These are phyloP conservation scores for Penicillium herquei DNA, from an alignment of 495 filamentous ascomycete genomes.

Conservation along the genomic window DNA sequence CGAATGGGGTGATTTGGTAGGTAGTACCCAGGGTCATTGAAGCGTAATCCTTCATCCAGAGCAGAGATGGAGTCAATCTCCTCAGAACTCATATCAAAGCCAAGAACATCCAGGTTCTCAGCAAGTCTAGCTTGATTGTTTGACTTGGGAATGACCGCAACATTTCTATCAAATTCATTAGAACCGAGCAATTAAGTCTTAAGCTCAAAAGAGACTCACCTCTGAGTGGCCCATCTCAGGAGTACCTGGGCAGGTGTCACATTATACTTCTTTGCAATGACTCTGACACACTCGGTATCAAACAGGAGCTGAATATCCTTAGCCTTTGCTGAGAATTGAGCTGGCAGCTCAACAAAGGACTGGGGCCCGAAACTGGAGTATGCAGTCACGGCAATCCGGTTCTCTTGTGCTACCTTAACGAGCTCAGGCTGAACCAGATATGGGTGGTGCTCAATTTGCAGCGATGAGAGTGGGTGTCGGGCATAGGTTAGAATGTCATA, in stretches of 20 bases:
- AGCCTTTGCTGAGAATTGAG: slow-evolving; percentile 48
- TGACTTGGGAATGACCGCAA: slow-evolving; percentile 89
- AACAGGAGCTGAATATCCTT: slow-evolving; percentile 62
- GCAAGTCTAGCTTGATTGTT: slow-evolving; percentile 55
- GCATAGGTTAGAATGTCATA: slow-evolving; percentile 82
- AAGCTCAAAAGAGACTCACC: not conserved
- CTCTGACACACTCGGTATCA: slow-evolving; percentile 60
- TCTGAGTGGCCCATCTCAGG: slow-evolving; percentile 85
- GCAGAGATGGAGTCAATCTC: slow-evolving; percentile 65
- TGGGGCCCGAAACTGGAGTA: slow-evolving; percentile 86
- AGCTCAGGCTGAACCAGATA: slow-evolving; percentile 79
- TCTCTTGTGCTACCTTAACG: slow-evolving; percentile 61
- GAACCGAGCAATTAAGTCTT: too few relatives aligned
- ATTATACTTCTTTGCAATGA: slow-evolving; percentile 62
- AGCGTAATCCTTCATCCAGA: slow-evolving; percentile 66
- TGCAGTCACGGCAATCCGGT: slow-evolving; percentile 77
- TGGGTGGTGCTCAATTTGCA: slow-evolving; percentile 95
- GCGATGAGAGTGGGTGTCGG: slow-evolving; percentile 66
- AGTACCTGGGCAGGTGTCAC: slow-evolving; percentile 79
- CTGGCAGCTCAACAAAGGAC: slow-evolving; percentile 68
- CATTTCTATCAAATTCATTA: slow-evolving; percentile 25
- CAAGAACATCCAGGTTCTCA: slow-evolving; percentile 53
- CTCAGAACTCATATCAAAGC: slow-evolving; percentile 59
- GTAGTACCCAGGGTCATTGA: slow-evolving; percentile 63
- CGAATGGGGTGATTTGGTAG: too few relatives aligned